phyloP scores from a whole-genome alignment of 1,284 basidiomycete species.

The Leccinum subrobustum region DNA sequence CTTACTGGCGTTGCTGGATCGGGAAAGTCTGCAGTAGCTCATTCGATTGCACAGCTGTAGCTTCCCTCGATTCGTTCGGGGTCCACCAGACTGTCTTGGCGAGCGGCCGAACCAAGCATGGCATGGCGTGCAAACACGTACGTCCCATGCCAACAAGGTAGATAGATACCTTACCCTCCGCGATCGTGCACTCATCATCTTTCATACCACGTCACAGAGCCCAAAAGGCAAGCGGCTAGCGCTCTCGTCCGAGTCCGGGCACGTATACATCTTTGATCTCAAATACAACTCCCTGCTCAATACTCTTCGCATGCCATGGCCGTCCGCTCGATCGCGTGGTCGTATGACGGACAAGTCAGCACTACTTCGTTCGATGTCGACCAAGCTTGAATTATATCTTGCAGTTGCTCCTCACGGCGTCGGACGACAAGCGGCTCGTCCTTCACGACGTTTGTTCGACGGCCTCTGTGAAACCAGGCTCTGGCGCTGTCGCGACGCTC shows the following conservation, averaged over 20 bases:
- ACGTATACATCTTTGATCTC: conserved; percentile 79
- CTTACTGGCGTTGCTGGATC: too few species aligned
- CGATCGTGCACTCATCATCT: conserved; percentile 12
- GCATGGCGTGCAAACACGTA: conserved; percentile 78
- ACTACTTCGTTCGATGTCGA: conserved; percentile 14
- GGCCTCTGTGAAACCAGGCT: conserved; percentile 55
- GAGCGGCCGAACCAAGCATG: conserved; percentile 77
- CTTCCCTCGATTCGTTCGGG: conserved; percentile 61
- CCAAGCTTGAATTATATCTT: conserved; percentile 1
- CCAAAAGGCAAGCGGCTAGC: conserved; percentile 81
- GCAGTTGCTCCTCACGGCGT: conserved; percentile 79
- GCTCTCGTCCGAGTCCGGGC: conserved; percentile 76
- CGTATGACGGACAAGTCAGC: conserved; percentile 64
- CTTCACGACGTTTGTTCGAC: conserved; percentile 78
- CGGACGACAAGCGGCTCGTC: conserved; percentile 85
- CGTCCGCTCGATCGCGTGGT: conserved; percentile 82
- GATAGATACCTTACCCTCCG: not conserved
- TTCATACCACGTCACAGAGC: conserved; percentile 49
- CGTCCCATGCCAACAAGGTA: conserved; percentile 32
- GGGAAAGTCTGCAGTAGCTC: too few species aligned
- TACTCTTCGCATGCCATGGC: conserved; percentile 84
- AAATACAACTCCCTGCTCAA: conserved; percentile 60
- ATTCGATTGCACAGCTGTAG: conserved; percentile 15
- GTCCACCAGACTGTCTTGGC: conserved; percentile 54
- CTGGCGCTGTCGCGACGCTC: conserved; percentile 77